A percentile compares a stretch with the other conserved stretches of the same genome.
phyloP scores from a whole-genome alignment of 352 stramenopile genomes.

The Phytophthora citricola region DNA sequence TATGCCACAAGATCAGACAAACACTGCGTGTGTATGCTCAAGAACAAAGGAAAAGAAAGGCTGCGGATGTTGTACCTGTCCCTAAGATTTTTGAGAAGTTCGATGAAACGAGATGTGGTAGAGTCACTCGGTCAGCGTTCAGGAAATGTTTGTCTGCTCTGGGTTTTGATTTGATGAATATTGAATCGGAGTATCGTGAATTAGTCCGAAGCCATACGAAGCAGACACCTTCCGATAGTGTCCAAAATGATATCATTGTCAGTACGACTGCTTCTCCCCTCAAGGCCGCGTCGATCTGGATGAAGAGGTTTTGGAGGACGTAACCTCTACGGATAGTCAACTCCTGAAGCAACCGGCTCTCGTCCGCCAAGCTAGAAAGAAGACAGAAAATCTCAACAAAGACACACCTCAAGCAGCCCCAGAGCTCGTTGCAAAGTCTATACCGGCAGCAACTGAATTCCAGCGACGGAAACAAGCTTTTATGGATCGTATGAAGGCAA shows the following conservation, averaged over 20 bases:
- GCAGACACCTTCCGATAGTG: slow-evolving; percentile 6
- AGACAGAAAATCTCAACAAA: not conserved
- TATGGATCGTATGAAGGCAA: slow-evolving; percentile 76
- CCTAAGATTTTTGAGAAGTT: slow-evolving; percentile 61
- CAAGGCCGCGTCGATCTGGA: slow-evolving; percentile 38
- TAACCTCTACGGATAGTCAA: slow-evolving; percentile 2
- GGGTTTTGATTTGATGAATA: slow-evolving; percentile 76
- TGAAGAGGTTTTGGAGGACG: slow-evolving; percentile 29
- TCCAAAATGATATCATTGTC: slow-evolving; percentile 17
- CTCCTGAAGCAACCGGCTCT: not conserved
- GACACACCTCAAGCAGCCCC: not conserved
- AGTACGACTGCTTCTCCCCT: not conserved
- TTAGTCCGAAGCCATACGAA: slow-evolving; percentile 35
- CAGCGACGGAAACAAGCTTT: slow-evolving; percentile 77
- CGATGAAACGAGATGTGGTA: slow-evolving; percentile 50
- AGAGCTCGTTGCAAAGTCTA: not conserved
- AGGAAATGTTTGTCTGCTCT: slow-evolving; percentile 64
- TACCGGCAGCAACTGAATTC: slow-evolving; percentile 59
- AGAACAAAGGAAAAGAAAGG: slow-evolving; percentile 38
- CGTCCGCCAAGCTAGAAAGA: slow-evolving; percentile 1
- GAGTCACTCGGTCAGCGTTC: slow-evolving; percentile 69
- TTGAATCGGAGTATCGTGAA: slow-evolving; percentile 61
- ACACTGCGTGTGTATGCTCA: slow-evolving; percentile 47
- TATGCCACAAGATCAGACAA: slow-evolving; percentile 72
- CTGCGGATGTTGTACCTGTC: slow-evolving; percentile 24